A percentile compares a stretch with the other conserved stretches of the same genome.
phyloP scores from a whole-genome alignment of 2,329 filamentous ascomycete genomes.

The Neonectria faginata region DNA sequence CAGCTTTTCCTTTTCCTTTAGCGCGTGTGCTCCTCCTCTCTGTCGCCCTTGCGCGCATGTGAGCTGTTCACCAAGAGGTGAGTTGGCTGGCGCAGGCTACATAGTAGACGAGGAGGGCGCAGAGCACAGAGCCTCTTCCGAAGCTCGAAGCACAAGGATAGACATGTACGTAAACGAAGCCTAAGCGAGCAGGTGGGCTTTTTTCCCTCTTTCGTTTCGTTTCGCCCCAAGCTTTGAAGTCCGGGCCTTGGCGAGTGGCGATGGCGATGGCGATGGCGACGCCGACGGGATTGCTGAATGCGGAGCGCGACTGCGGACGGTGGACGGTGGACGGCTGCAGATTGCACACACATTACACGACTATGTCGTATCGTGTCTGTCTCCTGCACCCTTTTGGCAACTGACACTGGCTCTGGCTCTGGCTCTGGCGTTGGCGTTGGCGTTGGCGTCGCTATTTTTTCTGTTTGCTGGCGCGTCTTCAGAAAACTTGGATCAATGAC shows the following conservation, averaged over 20 bases:
- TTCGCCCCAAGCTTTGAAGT: not conserved
- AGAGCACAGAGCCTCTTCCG: constrained; percentile 1
- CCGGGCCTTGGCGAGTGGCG: constrained; percentile 22
- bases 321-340: not conserved
- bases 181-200: not conserved
- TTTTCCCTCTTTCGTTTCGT: not conserved
- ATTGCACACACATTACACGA: not conserved
- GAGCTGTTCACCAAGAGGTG: constrained; percentile 7
- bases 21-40: not conserved
- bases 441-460: constrained; percentile 7
- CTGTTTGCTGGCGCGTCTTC: constrained; percentile 5
- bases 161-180: not conserved
- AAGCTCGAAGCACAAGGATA: not conserved
- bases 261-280: not conserved
- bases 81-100: constrained; percentile 14
- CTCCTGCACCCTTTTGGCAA: not conserved
- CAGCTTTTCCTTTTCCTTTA: not conserved
- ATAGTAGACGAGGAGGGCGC: constrained; percentile 17
- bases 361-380: not conserved
- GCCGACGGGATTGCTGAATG: not conserved
- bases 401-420: constrained; percentile 5
- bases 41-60: not conserved
- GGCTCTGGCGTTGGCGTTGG: constrained; percentile 27
- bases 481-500: constrained; percentile 8
- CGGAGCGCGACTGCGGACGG: not conserved